Evolutionary conservation across 164 flowering plant species (phyloP), one percentile per base, ranked within the genome.

Genomic region (Malania oleifera): DNA sequence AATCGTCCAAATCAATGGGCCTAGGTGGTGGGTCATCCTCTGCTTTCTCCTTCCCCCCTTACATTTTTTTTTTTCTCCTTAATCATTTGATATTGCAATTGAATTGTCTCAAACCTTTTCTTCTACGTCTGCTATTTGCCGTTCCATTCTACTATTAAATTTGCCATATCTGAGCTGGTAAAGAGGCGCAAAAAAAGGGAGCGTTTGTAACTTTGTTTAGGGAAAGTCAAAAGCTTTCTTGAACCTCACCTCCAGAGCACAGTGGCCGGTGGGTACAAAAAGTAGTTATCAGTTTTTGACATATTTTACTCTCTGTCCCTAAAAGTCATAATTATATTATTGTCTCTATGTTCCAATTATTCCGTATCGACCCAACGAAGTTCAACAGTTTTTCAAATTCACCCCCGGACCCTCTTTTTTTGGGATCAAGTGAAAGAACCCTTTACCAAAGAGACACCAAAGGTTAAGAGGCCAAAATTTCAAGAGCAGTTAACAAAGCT

Each of bases 1-100:
- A 63, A 63, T 43, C 63, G 70, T 70, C 80, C 75, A 76, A 76
- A 72, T 58, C 67, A 35, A 38, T 61, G 80, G 75, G 73, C 70
- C 77, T 52, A 41, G 28, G 23, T 67, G 61, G 78, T 80, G 79
- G 84, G 81, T 59, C 80, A 75, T 63, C 41, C 44, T 23, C 31
- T 20, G 9, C 35, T 4, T 31, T 31, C 35, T 31, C 35, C 9
- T 31, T 31, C n/a, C 35, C 35, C 9, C 35, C 9, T 31, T 31
- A 31, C 35, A 31, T 31, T 31, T 31, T 31, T 31, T 31, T 31
- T 31, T 31, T 31, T 31, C 9, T 31, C 35, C 35, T 31, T 31
- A 4, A 4, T 9, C 35, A 4, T 31, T 31, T 31, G 35, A 31
- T 31, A 31, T 31, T 31, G 9, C 35, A 31, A 4, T 31, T 31